A percentile compares a stretch with the other conserved stretches of the same genome.
These are phyloP conservation scores for Pichia sp. DNA, from an alignment of 1,139 yeast species.

Conservation along the genomic window DNA sequence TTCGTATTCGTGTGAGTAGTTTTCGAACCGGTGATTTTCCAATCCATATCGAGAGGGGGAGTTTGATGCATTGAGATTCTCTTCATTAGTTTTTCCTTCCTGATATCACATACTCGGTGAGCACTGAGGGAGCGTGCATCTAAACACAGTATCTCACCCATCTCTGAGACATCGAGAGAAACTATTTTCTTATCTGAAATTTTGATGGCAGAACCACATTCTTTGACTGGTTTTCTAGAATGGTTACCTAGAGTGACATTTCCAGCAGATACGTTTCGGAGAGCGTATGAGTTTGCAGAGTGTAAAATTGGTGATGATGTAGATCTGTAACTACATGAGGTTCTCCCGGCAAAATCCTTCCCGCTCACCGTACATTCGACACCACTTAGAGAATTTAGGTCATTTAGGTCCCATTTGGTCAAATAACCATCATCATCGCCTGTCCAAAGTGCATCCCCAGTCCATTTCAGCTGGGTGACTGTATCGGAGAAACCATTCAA, in stretches of 20 bases:
- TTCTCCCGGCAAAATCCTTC: too few species aligned
- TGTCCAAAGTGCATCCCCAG: conserved; percentile 37
- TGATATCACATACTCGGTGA: conserved; percentile 2
- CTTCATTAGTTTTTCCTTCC: background rate
- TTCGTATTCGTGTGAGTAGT: too few species aligned
- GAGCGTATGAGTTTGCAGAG: too few species aligned
- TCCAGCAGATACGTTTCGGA: too few species aligned
- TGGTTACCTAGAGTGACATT: too few species aligned
- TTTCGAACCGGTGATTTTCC: too few species aligned
- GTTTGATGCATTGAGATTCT: background rate
- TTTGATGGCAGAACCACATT: too few species aligned
- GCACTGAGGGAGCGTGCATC: conserved; percentile 9
- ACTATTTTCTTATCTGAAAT: background rate
- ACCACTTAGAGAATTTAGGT: conserved; percentile 1
- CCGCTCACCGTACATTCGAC: too few species aligned
- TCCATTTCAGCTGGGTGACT: conserved; percentile 59
- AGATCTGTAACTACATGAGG: too few species aligned
- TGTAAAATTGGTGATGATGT: too few species aligned
- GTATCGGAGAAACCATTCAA: conserved; percentile 56
- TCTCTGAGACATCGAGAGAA: too few species aligned
- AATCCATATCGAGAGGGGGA: too few species aligned
- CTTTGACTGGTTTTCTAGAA: background rate
- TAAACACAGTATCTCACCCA: conserved; percentile 12
- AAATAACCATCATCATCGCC: conserved; percentile 70
- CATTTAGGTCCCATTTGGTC: conserved; percentile 58